A percentile compares a stretch with the other conserved stretches of the same genome.
Conservation (phyloP, 1,139 yeast species). For the Candida albicans region DNA sequence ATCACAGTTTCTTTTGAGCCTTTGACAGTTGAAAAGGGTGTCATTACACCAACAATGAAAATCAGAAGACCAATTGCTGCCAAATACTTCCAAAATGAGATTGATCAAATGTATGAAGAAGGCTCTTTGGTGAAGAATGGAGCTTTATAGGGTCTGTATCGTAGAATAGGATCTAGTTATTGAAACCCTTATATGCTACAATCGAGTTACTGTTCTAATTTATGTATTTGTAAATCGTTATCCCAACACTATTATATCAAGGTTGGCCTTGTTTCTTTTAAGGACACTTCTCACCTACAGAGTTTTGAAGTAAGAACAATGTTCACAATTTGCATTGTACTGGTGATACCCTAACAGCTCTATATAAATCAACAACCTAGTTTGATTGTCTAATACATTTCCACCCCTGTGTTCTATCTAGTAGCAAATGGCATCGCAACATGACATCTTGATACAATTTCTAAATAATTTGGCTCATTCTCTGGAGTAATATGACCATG, state of each 20-base stretch:
- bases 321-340: background rate
- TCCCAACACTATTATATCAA: too few relatives aligned
- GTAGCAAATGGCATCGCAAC: constrained; percentile 72
- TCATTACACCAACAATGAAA: constrained; percentile 75
- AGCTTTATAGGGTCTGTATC: constrained; percentile 14
- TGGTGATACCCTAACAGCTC: background rate
- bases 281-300: too few relatives aligned
- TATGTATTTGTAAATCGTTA: background rate
- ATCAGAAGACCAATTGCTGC: constrained; percentile 61
- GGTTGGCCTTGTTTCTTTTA: too few relatives aligned
- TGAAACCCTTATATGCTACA: too few relatives aligned
- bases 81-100: constrained; percentile 1
- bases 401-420: constrained; percentile 3
- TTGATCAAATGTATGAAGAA: constrained; percentile 44
- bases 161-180: background rate
- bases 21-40: constrained; percentile 59
- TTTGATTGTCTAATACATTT: too few relatives aligned
- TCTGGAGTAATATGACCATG: constrained; percentile 68
- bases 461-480: constrained; percentile 60
- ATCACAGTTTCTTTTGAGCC: constrained; percentile 62
- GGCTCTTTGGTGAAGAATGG: constrained; percentile 35
- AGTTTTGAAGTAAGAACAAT: too few relatives aligned
- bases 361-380: background rate
- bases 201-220: background rate
- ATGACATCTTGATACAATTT: constrained; percentile 61